Evolutionary conservation across 31 red algal species (phyloP), one percentile per base, ranked within the genome.

Genomic region (Asparagopsis taxiformis): DNA sequence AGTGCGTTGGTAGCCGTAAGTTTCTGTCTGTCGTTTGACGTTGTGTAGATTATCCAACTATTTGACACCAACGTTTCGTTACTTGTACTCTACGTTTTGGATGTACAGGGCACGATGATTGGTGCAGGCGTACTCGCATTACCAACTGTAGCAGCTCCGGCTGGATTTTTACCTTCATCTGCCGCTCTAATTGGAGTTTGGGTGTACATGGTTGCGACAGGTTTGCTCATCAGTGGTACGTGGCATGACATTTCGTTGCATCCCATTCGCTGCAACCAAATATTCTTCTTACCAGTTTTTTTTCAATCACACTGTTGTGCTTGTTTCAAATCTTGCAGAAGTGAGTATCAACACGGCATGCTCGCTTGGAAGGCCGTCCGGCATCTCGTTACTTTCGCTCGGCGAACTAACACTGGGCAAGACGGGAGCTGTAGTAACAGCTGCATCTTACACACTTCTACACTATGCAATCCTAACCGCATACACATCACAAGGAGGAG

Each of bases 101-200:
- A 46, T 2, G 17, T 46, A 9, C 56, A 80, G 71, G 88, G 88
- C 23, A 92, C 88, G 9, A 92, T 78, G 62, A 69, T 79, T 15
- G 88, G 88, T 34, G 88, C 88, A 0, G 79, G 88, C 20, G 88
- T 85, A 43, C 70, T 92, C n/a, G 80, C 88, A 20, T 25, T 92
- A 21, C 88, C 88, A 9, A 46, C 70, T 28, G 88, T 92, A 20
- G 53, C 80, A 3, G 64, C 37, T 11, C 36, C 59, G 5, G 36
- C 56, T 0, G 88, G 88, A 3, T 85, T 66, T 22, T 28, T 72
- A 35, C 88, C 88, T 16, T 59, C 72, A 3, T 44, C 88, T 1
- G 44, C 62, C 0, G 80, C 74, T 6, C 71, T 92, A 3, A 21
- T 70, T 3, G 79, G 36, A 21, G 79, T 72, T 3, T 92, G 88